Evolutionary conservation across 2,329 filamentous ascomycete genomes (phyloP).

Genomic region (Aspergillus tamarii): DNA sequence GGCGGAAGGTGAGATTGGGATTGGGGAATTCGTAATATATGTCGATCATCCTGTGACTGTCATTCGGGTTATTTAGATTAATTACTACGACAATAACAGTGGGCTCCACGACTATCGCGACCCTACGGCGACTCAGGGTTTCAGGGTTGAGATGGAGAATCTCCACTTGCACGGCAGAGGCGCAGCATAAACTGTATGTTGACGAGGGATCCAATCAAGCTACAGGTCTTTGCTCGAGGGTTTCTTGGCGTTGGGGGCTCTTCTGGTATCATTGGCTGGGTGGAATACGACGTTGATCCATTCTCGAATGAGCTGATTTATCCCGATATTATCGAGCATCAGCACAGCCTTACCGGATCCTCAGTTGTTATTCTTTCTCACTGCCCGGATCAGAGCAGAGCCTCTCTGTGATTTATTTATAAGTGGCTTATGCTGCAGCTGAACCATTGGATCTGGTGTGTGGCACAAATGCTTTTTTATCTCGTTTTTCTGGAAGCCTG

Average conservation of each 20-base stretch:
- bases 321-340: no score
- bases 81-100: not conserved
- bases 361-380: not conserved
- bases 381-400: not conserved
- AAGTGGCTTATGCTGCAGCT: not conserved
- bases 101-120: not conserved
- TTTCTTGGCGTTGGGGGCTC: not conserved
- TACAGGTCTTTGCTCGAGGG: accelerated
- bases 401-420: not conserved
- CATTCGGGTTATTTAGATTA: not conserved
- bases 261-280: not conserved
- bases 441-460: not conserved
- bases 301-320: not conserved
- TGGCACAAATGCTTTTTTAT: not conserved
- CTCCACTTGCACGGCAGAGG: not conserved
- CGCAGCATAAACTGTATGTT: not conserved
- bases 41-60: not conserved
- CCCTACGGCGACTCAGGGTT: not conserved
- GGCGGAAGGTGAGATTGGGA: not conserved
- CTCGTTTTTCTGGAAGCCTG: not conserved
- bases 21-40: not conserved
- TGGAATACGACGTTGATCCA: not conserved
- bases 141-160: not conserved
- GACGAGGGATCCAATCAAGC: not conserved
- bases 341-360: not conserved